Evolutionary conservation across 495 filamentous ascomycete species (phyloP).

Genomic region (Lentithecium fluviatile): DNA sequence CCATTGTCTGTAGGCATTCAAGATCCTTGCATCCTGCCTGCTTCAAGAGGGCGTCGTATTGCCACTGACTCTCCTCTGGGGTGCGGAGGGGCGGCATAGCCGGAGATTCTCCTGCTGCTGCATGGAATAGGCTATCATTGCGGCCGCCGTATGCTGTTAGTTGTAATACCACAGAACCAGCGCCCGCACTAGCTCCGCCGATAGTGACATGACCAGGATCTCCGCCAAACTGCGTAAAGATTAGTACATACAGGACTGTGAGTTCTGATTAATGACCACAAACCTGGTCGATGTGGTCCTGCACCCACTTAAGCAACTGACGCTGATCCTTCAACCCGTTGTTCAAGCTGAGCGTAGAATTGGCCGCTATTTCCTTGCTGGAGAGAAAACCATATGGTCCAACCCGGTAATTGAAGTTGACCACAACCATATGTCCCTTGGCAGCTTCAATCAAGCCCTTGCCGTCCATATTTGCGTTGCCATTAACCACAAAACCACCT

Average conservation of each 20-base stretch:
- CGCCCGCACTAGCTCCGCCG: constrained; percentile 71
- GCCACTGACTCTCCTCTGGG: constrained; percentile 60
- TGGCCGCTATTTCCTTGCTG: constrained; percentile 52
- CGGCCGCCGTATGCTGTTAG: constrained; percentile 62
- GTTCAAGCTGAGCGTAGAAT: constrained; percentile 57
- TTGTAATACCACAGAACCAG: constrained; percentile 65
- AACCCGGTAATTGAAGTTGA: constrained; percentile 72
- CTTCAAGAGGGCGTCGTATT: constrained; percentile 61
- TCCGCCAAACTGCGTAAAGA: constrained; percentile 61
- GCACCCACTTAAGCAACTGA: constrained; percentile 67
- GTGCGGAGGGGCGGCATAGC: constrained; percentile 63
- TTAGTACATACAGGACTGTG: constrained; percentile 1
- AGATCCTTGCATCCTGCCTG: constrained; percentile 53
- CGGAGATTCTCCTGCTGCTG: constrained; percentile 63
- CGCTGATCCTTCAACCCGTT: constrained; percentile 72
- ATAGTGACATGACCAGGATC: constrained; percentile 75
- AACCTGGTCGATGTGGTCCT: constrained; percentile 26
- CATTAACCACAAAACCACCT: constrained; percentile 65
- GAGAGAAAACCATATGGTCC: constrained; percentile 74
- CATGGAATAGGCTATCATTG: constrained; percentile 45
- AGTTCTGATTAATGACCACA: background rate
- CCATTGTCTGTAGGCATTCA: constrained; percentile 17
- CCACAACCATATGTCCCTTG: constrained; percentile 60
- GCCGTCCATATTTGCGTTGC: constrained; percentile 68
- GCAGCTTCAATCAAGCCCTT: constrained; percentile 59